These are phyloP conservation scores for Leptographium galeiforme DNA, from an alignment of 2,329 filamentous ascomycete species.

Conservation along the genomic window DNA sequence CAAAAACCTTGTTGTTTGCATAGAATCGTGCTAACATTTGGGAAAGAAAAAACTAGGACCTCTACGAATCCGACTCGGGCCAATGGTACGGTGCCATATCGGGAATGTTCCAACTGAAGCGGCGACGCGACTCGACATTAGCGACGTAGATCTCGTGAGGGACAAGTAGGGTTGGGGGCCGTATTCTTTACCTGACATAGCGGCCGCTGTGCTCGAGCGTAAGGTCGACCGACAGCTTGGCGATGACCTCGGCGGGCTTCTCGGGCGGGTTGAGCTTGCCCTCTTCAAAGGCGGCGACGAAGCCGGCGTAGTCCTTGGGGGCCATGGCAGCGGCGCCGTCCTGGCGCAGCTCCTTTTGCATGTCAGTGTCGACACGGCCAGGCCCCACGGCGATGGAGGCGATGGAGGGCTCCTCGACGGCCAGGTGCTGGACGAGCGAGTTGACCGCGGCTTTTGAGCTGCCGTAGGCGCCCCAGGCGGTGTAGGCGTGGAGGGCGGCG, in stretches of 20 bases:
- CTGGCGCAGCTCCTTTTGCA: constrained; percentile 74
- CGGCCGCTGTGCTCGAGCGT: constrained; percentile 58
- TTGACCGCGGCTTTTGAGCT: constrained; percentile 75
- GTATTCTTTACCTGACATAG: constrained; percentile 48
- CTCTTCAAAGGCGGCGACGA: constrained; percentile 53
- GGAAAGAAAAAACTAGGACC: background rate
- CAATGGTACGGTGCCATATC: constrained; percentile 33
- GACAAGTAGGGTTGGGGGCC: too few relatives aligned
- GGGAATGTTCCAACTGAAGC: constrained; percentile 34
- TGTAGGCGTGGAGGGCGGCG: constrained; percentile 52
- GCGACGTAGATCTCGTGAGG: background rate
- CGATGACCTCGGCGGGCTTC: constrained; percentile 76
- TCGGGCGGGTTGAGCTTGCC: constrained; percentile 69
- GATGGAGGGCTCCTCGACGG: constrained; percentile 63
- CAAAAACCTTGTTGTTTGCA: background rate
- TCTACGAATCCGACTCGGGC: background rate
- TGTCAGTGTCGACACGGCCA: constrained; percentile 75
- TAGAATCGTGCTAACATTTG: constrained; percentile 10
- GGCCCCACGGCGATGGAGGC: constrained; percentile 61
- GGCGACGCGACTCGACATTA: background rate
- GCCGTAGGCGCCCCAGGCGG: constrained; percentile 69
- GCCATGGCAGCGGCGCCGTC: constrained; percentile 35
- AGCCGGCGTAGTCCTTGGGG: constrained; percentile 47
- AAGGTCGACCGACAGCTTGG: constrained; percentile 56
- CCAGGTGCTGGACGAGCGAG: constrained; percentile 60